Base-by-base conservation (phyloP, 345 rosid genomes). In the Dovyalis caffra region DNA sequence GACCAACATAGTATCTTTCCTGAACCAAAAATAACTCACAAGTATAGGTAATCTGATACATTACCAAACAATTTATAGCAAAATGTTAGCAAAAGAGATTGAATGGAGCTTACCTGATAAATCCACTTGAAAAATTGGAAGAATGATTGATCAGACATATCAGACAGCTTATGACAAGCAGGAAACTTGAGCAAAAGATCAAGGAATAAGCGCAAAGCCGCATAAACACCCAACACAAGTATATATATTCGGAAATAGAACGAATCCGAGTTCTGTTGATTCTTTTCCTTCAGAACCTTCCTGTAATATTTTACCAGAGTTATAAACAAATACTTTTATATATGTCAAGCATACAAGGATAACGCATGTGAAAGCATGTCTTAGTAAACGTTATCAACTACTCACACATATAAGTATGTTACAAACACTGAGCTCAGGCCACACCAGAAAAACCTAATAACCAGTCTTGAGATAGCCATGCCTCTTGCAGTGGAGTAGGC, bases 91-190 rank as follows among this genome's bases (percentile, higher is more conserved):
- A 40, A 63, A 72, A 53, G 29, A 81, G 26, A 74, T 56, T 64
- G 32, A 74, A 74, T 64, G 70, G 60, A 67, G 66, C 38, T 76
- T 86, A 91, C 99, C 98, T 95, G 87, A 87, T 95, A 95, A 75
- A 95, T 91, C 99, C 99, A 95, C 85, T 95, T 95, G 70, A 95
- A 95, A 83, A 95, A 89, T 82, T 95, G 99, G 83, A 95, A 95
- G 83, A 95, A 95, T 29, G 96, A 82, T 70, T 95, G 99, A 84
- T 95, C 91, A 32, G 97, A 91, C 87, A 91, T 87, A 60, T 87
- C 96, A 67, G 99, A 95, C 69, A 95, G 80, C 35, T 86, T 43
- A 84, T 93, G 99, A 81, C 96, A 95, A 64, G 90, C 93, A 43
- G 94, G 97, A 78, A 88, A 81, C 79, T 95, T 90, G 53, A 89